These are phyloP conservation scores for Cercospora canescens DNA, from an alignment of 2,329 filamentous ascomycete species.

Conservation along the genomic window DNA sequence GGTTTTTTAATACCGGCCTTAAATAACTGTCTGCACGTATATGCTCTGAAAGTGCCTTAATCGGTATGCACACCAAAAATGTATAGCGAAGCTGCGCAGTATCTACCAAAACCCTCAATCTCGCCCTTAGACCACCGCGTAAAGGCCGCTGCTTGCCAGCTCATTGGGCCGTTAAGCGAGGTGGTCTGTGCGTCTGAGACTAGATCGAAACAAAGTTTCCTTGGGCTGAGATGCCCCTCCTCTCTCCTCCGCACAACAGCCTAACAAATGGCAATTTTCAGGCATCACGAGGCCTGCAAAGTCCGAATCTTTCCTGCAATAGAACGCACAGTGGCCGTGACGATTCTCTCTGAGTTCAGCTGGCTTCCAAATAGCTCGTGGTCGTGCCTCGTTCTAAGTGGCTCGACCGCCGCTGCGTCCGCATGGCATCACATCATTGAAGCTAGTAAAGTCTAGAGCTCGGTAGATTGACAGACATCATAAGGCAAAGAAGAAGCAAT, in stretches of 20 bases:
- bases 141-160: neutral
- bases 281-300: neutral
- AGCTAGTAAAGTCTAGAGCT: slow-evolving; percentile 11
- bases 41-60: no score
- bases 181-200: neutral
- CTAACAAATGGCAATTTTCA: neutral
- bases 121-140: neutral
- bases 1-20: no score
- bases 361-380: slow-evolving; percentile 3
- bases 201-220: neutral
- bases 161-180: neutral
- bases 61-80: no score
- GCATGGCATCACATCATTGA: slow-evolving; percentile 8
- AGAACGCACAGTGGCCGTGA: neutral
- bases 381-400: neutral
- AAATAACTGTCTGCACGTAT: no score
- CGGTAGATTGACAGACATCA: neutral
- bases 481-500: neutral
- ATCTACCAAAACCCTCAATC: neutral
- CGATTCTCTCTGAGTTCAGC: neutral
- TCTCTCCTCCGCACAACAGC: neutral
- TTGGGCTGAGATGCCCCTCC: neutral
- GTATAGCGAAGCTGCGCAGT: neutral
- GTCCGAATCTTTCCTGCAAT: neutral
- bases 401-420: neutral